These are phyloP conservation scores for Guillardia theta DNA, from an alignment of 78 protist species.

Conservation along the genomic window DNA sequence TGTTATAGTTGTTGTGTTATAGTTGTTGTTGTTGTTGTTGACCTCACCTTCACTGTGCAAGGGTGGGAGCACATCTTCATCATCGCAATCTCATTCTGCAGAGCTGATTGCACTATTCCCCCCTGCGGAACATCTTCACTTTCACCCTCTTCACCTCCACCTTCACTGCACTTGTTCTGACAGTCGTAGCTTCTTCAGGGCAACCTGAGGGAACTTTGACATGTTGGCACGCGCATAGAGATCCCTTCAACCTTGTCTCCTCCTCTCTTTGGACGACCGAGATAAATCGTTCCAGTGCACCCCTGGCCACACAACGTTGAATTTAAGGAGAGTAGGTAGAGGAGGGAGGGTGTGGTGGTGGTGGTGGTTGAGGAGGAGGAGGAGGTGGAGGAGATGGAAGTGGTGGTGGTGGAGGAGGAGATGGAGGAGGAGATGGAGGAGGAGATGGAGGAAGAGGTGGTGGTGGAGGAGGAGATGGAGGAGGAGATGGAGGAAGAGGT, in stretches of 20 bases:
- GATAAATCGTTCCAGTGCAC: too few species aligned
- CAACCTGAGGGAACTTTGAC: too few species aligned
- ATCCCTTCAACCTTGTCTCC: too few species aligned
- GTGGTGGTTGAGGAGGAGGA: not conserved
- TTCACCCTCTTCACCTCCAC: too few species aligned
- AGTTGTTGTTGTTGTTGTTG: too few species aligned
- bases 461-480: not conserved
- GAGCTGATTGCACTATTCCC: not conserved
- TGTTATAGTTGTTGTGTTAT: too few species aligned
- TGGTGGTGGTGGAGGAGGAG: not conserved
- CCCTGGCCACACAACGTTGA: too few species aligned
- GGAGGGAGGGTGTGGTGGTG: not conserved
- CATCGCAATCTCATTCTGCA: constrained; percentile 1
- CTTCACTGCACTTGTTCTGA: too few species aligned
- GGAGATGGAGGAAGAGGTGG: not conserved
- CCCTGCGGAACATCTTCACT: too few species aligned
- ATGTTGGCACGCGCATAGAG: too few species aligned
- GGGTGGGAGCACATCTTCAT: not conserved
- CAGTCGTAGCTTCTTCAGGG: too few species aligned
- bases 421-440: not conserved
- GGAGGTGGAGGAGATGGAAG: not conserved
- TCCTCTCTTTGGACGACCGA: too few species aligned
- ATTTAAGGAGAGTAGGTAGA: not conserved
- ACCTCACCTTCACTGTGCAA: not conserved
- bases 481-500: not conserved